Evolutionary conservation across 2,329 filamentous ascomycete genomes (phyloP), one percentile per base, ranked within the genome.

Genomic region (Drechslerella coelobrocha): DNA sequence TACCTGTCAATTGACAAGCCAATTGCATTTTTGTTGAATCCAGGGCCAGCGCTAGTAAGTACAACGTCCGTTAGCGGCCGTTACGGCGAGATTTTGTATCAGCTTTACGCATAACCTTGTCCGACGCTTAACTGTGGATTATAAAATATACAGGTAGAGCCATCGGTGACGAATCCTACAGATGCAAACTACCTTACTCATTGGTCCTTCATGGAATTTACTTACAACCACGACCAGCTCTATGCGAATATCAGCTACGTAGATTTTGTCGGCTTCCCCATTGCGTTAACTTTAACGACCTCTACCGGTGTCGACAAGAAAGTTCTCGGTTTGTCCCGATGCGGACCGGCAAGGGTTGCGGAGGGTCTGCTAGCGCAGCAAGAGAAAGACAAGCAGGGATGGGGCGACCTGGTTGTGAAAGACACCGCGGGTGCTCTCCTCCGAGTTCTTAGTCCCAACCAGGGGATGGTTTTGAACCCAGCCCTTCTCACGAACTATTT

Each of bases 191-290:
- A 86, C 76, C 79, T 83, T 34, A 79, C 84, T 48, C 79, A 82
- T 66, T 90, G 88, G 88, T 84, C 82, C 26, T 90, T 90, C 76
- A 86, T 83, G 79, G 88, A 90, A 78, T 87, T 89, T 75, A 88
- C 87, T 14, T 88, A 84, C 78, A 89, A 89, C 78, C 75, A 78
- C 34, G 75, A 77, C 29, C 82, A 89, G 77, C 79, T 89, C 3
- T 90, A 85, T 76, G 86, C 84, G 74, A 89, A 89, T 74, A 87
- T 92, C 75, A 86, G 83, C 72, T 88, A 89, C 77, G 90, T 92
- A 57, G 89, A 92, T 80, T 92, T 92, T 78, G 84, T 91, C 72
- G 80, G 79, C 74, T 77, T 88, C 74, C 87, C 88, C n/a, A 83
- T 89, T 55, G 83, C 84, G 0, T 78, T 87, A 72, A 80, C 81